phyloP scores from a whole-genome alignment of 306 rosid species.

The Amphicarpaea edgeworthii region DNA sequence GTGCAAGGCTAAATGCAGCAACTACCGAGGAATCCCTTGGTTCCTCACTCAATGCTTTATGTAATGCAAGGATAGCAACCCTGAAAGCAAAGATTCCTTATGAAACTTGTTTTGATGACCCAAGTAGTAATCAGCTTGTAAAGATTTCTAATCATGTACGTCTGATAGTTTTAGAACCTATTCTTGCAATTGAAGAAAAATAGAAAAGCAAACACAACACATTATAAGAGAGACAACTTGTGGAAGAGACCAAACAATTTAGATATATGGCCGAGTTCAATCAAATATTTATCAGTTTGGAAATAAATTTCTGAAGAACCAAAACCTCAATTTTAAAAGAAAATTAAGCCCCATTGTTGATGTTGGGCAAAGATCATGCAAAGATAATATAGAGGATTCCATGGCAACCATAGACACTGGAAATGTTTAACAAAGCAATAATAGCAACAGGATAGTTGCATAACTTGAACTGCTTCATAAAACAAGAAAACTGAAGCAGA shows the following conservation, averaged over 20 bases:
- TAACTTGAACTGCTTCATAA: conserved; percentile 11
- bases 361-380: background rate
- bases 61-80: conserved; percentile 87
- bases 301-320: conserved; percentile 25
- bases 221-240: conserved; percentile 5
- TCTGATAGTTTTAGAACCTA: conserved; percentile 18
- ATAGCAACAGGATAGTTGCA: conserved; percentile 18
- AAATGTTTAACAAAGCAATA: conserved; percentile 11
- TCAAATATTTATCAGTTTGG: background rate
- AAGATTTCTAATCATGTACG: conserved; percentile 9
- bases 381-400: background rate
- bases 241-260: conserved; percentile 30
- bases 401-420: background rate
- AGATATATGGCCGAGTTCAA: conserved; percentile 19
- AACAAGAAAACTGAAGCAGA: conserved; percentile 1
- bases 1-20: conserved; percentile 85
- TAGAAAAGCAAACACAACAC: background rate
- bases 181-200: conserved; percentile 16
- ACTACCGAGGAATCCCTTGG: conserved; percentile 74
- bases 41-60: conserved; percentile 67
- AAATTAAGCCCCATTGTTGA: background rate
- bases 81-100: conserved; percentile 61
- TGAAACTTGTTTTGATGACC: conserved; percentile 48
- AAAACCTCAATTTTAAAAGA: conserved; percentile 1
- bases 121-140: conserved; percentile 37